These are phyloP conservation scores for Clathrus columnatus DNA, from an alignment of 768 basidiomycete species.

Conservation along the genomic window DNA sequence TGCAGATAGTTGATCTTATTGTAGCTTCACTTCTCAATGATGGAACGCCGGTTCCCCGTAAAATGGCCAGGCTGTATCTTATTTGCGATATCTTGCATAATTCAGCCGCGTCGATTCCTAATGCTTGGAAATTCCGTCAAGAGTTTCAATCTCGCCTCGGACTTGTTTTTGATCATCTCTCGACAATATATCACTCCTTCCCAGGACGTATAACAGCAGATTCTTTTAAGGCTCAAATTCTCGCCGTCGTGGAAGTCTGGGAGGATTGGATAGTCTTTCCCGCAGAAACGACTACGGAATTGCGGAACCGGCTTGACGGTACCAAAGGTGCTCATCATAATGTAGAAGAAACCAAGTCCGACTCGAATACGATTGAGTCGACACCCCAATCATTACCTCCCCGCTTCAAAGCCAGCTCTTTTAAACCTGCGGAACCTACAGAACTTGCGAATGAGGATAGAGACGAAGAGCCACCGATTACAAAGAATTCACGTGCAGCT, in stretches of 20 bases:
- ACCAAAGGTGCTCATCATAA: conserved; percentile 8
- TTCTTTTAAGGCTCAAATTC: conserved; percentile 90
- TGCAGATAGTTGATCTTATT: conserved; percentile 83
- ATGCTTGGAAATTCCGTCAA: conserved; percentile 95
- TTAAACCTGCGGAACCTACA: conserved; percentile 56
- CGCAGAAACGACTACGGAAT: conserved; percentile 70
- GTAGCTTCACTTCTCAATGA: conserved; percentile 82
- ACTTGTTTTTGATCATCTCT: conserved; percentile 93
- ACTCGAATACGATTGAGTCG: conserved; percentile 19
- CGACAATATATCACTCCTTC: conserved; percentile 90
- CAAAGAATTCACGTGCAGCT: conserved; percentile 16
- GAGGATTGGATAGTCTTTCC: conserved; percentile 98
- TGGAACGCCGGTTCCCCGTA: conserved; percentile 93
- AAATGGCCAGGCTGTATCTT: conserved; percentile 88
- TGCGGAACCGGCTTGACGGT: conserved; percentile 71
- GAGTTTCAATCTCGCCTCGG: conserved; percentile 88
- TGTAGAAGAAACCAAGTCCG: conserved; percentile 24
- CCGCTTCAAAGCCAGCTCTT: conserved; percentile 70
- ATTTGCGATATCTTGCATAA: conserved; percentile 98
- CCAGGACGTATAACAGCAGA: conserved; percentile 95
- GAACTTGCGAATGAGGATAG: not conserved
- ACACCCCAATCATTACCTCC: conserved; percentile 34
- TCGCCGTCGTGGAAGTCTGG: conserved; percentile 87
- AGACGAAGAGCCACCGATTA: conserved; percentile 14
- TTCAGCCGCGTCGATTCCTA: conserved; percentile 86